Base-by-base conservation (phyloP, 129 eudicot genomes). In the Artemisia argyi region DNA sequence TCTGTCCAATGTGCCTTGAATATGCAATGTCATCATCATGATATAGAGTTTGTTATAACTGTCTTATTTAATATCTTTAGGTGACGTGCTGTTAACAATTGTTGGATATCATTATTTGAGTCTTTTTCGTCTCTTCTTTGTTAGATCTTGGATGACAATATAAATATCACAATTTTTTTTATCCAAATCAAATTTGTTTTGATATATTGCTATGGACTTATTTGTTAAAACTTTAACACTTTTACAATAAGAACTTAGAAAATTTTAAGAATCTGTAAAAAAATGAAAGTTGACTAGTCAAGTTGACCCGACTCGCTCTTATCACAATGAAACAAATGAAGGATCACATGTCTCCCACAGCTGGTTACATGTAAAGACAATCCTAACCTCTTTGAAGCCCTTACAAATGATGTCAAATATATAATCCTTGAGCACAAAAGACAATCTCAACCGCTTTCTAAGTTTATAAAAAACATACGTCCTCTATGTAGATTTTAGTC, bases 301-400 rank as follows among this genome's bases (percentile, higher is more conserved):
- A 39, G 46, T 2, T 39, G 46, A 39, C 46, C 50, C 58, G 72
- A 74, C 55, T 64, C 65, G 71, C 65, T 52, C 54, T n/a, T 54
- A 65, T 66, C 49, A 65, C 49, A 52, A 39, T 54, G 66, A 66
- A 55, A 75, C 58, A 64, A 39, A 64, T 51, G 42, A 53, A 66
- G 19, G 54, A 42, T 11, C 61, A 67, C 80, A 66, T 76, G 66
- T 44, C 32, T 22, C 39, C 20, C 13, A 39, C 61, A 26, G 48
- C 50, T 30, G 58, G 55, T 50, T 30, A n/a, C 74, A 61, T 28
- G 69, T 80, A n/a, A 62, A 24, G 73, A 61, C 65, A 56, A 75
- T 56, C 22, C 26, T 22, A 75, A 55, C 72, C 57, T 54, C 72
- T 56, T 67, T 35, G 30, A 48, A 66, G 20, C 19, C 59, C 35